These are phyloP conservation scores for Delonix regia DNA, from an alignment of 306 rosid species.

Conservation along the genomic window DNA sequence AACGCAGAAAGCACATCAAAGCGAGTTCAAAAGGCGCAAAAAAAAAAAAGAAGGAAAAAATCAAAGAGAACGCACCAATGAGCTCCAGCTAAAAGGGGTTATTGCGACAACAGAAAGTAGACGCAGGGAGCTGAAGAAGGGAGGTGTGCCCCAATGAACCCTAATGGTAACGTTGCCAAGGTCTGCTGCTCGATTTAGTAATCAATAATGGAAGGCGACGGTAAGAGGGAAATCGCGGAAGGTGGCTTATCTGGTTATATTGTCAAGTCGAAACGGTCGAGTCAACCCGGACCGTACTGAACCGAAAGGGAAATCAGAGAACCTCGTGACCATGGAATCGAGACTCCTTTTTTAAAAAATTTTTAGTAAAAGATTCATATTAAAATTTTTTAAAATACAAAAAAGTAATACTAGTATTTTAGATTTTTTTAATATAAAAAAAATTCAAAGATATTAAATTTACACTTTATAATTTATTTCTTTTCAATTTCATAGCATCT, in stretches of 20 bases:
- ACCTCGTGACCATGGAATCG: too few species aligned
- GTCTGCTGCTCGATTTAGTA: neutral
- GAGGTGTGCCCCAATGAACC: neutral
- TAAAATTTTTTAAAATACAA: too few species aligned
- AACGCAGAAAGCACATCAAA: neutral
- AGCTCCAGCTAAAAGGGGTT: neutral
- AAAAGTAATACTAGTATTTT: too few species aligned
- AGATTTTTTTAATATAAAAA: too few species aligned
- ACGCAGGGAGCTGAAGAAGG: neutral
- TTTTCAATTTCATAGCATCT: too few species aligned
- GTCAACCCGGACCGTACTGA: neutral
- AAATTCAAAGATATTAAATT: too few species aligned
- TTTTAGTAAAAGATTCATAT: too few species aligned
- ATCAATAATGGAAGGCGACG: neutral
- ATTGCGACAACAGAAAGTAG: neutral
- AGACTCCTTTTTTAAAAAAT: too few species aligned
- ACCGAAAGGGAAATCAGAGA: too few species aligned
- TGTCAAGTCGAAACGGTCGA: neutral
- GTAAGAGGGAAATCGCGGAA: neutral
- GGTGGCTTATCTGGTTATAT: neutral
- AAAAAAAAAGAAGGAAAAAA: too few species aligned
- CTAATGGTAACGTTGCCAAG: neutral
- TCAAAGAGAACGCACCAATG: constrained; percentile 23
- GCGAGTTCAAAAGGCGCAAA: neutral
- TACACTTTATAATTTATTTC: too few species aligned